Evolutionary conservation across 805 yeast genomes (phyloP).

Genomic region (Alloascoidea hylecoeti): DNA sequence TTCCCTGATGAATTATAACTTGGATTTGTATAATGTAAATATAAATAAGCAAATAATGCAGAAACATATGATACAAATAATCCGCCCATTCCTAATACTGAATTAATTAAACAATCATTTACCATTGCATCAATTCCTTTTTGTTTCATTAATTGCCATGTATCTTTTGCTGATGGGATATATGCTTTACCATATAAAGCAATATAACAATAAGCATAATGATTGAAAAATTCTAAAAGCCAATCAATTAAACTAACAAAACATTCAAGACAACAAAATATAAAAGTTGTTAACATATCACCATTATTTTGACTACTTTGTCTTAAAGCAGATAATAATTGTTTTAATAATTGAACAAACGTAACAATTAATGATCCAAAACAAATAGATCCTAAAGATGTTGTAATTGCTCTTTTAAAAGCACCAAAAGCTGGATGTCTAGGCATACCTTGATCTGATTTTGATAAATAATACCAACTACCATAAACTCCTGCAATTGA

Average conservation of each 20-base stretch:
- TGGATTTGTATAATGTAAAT: constrained; percentile 54
- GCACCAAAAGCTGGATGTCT: constrained; percentile 70
- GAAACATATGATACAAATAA: constrained; percentile 58
- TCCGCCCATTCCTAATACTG: constrained; percentile 67
- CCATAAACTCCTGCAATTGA: constrained; percentile 79
- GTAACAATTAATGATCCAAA: constrained; percentile 71
- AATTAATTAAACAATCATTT: constrained; percentile 70
- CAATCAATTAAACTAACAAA: constrained; percentile 58
- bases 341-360: constrained; percentile 51
- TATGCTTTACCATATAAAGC: constrained; percentile 81
- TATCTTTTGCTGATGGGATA: constrained; percentile 61
- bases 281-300: constrained; percentile 36
- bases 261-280: constrained; percentile 39
- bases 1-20: constrained; percentile 43
- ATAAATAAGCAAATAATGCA: constrained; percentile 48
- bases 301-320: constrained; percentile 37
- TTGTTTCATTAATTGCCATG: constrained; percentile 62
- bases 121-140: constrained; percentile 79
- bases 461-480: constrained; percentile 77
- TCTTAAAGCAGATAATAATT: constrained; percentile 35
- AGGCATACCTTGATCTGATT: constrained; percentile 69
- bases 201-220: constrained; percentile 76
- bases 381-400: constrained; percentile 82
- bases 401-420: constrained; percentile 65
- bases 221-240: constrained; percentile 76